Conservation (phyloP, 108 stramenopile genomes). For the Bacterosira constricta region DNA sequence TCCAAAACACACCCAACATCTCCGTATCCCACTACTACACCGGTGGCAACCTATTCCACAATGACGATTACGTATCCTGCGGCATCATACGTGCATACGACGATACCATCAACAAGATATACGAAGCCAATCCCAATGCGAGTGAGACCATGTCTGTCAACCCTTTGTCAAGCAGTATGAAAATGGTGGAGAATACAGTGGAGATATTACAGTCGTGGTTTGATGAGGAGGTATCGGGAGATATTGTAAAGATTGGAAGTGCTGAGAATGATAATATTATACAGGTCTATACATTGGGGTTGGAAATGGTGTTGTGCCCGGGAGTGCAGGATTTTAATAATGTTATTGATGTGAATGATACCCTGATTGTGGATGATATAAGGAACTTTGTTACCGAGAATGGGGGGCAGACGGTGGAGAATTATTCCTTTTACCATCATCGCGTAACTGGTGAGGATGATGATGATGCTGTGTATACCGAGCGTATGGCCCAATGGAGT, state of each 20-base stretch:
- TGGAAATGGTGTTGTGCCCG: constrained; percentile 20
- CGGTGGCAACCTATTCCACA: background rate
- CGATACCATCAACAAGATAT: constrained; percentile 20
- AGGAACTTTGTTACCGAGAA: constrained; percentile 5
- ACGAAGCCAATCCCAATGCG: constrained; percentile 19
- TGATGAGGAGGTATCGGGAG: constrained; percentile 1
- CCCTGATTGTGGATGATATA: background rate
- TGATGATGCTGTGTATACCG: constrained; percentile 8
- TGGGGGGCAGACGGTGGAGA: constrained; percentile 8
- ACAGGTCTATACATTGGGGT: background rate
- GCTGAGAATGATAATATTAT: background rate
- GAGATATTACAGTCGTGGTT: constrained; percentile 1
- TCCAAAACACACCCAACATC: constrained; percentile 20
- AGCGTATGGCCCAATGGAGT: constrained; percentile 27
- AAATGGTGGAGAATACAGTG: constrained; percentile 27
- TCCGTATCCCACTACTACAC: constrained; percentile 7
- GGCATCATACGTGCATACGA: constrained; percentile 15
- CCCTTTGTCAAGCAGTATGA: constrained; percentile 30
- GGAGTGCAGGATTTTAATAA: constrained; percentile 19
- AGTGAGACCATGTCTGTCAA: constrained; percentile 10
- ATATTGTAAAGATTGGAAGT: background rate
- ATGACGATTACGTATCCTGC: constrained; percentile 2
- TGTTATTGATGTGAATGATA: constrained; percentile 16
- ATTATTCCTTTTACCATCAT: constrained; percentile 29
- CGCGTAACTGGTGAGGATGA: background rate